Evolutionary conservation across 2,329 filamentous ascomycete genomes (phyloP).

Genomic region (Arthrobotrys entomopaga): DNA sequence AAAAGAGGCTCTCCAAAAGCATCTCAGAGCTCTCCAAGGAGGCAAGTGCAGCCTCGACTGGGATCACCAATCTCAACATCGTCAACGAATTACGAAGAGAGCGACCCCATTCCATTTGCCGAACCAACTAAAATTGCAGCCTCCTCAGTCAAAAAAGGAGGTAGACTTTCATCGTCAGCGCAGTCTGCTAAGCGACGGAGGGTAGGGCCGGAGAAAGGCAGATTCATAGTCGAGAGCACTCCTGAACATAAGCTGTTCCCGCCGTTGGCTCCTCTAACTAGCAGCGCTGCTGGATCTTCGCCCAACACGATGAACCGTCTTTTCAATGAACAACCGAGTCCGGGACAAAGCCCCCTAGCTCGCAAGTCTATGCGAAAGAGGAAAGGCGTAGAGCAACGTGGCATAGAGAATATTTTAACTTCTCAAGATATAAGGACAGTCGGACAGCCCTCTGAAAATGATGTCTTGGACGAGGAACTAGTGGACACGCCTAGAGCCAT

Average conservation of each 20-base stretch:
- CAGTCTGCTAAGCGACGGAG: slow-evolving; percentile 27
- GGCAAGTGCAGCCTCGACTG: neutral
- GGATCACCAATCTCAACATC: slow-evolving; percentile 21
- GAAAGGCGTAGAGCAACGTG: slow-evolving; percentile 4
- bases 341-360: slow-evolving; percentile 26
- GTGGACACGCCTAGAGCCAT: slow-evolving; percentile 6
- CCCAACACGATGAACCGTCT: slow-evolving; percentile 3
- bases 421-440: slow-evolving; percentile 9
- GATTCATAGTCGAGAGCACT: slow-evolving; percentile 44
- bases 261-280: slow-evolving; percentile 3
- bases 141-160: slow-evolving; percentile 19
- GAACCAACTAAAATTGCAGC: slow-evolving; percentile 16
- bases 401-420: neutral
- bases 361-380: slow-evolving; percentile 27
- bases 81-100: slow-evolving; percentile 23
- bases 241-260: slow-evolving; percentile 43
- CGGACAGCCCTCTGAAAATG: neutral
- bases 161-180: slow-evolving; percentile 16
- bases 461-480: neutral
- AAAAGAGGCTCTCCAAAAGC: neutral
- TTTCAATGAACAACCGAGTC: slow-evolving; percentile 5
- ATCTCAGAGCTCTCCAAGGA: slow-evolving; percentile 16
- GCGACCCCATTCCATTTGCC: slow-evolving; percentile 32
- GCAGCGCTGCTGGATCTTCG: slow-evolving; percentile 20
- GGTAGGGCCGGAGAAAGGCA: neutral